Base-by-base conservation (phyloP, 1,284 basidiomycete species). In the Puccinia brachypodii region DNA sequence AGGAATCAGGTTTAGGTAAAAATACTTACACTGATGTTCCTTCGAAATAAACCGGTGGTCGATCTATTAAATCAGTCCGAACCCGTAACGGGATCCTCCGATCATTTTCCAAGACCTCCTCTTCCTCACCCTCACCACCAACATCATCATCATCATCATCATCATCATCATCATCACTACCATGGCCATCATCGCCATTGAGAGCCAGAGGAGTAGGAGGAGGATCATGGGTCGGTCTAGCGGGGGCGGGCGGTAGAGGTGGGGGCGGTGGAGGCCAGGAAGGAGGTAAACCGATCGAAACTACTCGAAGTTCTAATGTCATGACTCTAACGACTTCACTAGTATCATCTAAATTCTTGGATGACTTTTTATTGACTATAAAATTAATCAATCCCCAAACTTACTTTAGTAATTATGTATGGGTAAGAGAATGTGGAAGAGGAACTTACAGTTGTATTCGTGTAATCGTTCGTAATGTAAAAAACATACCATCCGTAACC, bases 261-360 rank as follows among this genome's bases (percentile, higher is more conserved):
- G 47, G 47, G 4, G 6, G 4, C 36, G 62, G 3, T n/a, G 36
- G 22, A 25, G 22, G 36, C 64, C 64, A 28, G n/a, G n/a, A n/a
- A n/a, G n/a, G n/a, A n/a, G 13, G 33, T 11, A 14, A 16, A 33
- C 73, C 73, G 40, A 81, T 74, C 6, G 58, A 64, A 28, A 74
- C 40, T 9, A 81, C 78, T n/a, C 66, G 44, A 16, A 81, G 58
- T n/a, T 81, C 71, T 6, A 81, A 28, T 13, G 78, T 81, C 78
- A 81, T 81, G 9, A 53, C 31, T 36, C 78, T 73, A 2, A 74
- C 7, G 1, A 44, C 71, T 42, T 81, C 78, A 14, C 25, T 31
- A 38, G 38, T 38, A n/a, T 74, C 42, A 28, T 81, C 71, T 1
- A 81, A n/a, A 0, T 6, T 50, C 56, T 16, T 22, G 25, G 78